Base-by-base conservation (phyloP, 345 rosid genomes). In the Lenwebbia sp. region DNA sequence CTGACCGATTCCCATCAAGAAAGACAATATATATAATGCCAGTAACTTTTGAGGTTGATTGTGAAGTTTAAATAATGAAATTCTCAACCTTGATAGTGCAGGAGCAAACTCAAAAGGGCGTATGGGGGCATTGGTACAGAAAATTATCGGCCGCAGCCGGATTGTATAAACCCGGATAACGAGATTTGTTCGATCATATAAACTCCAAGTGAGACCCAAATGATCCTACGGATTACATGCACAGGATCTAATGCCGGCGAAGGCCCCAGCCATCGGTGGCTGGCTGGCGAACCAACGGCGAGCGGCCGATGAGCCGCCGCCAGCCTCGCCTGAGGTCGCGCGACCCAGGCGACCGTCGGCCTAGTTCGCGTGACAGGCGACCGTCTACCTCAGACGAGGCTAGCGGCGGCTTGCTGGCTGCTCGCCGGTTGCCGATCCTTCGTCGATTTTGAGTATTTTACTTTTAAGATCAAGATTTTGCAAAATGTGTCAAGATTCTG, bases 261-360 rank as follows among this genome's bases (percentile, higher is more conserved):
- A 49, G 51, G 51, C 51, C 11, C 51, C 2, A 11, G 51, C 51
- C 13, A 49, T 49, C 3, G 13, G 1, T 3, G 1, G 4, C 2
- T 0, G 11, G 3, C 6, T 41, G 40, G 44, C 44, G 44, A 41
- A 41, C 44, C 44, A 41, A 41, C 4, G 44, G 44, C 44, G 1
- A 41, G 4, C 3, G 11, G 3, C 1, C 3, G 2, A 1, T 9
- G 10, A 7, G 50, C 50, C 47, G 7, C 47, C 47, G 7, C 7
- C 47, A 44, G 1, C 47, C 7, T 44, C 7, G 47, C 47, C 7
- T 44, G 47, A 44, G 47, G 5, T 44, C 7, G 47, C 47, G 5
- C 7, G 50, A 47, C 1, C 11, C 50, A 47, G 7, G 47, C 11
- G 50, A 47, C 10, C 1, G 10, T 8, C 50, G 11, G 50, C 50